A percentile compares a stretch with the other conserved stretches of the same genome.
Evolutionary conservation across 495 filamentous ascomycete genomes (phyloP).

Genomic region (Pyronema omphalodes): DNA sequence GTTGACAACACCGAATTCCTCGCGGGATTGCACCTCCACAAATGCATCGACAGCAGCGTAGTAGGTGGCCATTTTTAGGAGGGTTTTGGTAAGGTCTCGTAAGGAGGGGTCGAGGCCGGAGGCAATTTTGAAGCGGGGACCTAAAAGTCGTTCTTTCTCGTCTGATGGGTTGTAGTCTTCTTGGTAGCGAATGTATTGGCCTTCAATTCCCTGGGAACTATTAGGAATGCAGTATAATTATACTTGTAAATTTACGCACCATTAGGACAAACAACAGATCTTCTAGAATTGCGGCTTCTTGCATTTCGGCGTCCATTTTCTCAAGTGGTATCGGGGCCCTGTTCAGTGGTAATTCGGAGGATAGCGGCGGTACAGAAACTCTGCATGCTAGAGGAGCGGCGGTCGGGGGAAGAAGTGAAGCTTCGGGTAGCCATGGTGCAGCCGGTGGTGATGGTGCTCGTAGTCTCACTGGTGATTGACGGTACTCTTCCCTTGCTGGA

Average conservation of each 20-base stretch:
- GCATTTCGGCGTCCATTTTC: conserved; percentile 53
- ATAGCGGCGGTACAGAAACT: conserved; percentile 65
- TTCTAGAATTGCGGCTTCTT: conserved; percentile 73
- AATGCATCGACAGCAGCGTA: conserved; percentile 81
- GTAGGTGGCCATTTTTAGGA: conserved; percentile 91
- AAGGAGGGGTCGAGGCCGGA: conserved; percentile 79
- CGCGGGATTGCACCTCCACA: conserved; percentile 78
- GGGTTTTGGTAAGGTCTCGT: conserved; percentile 65
- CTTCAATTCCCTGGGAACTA: conserved; percentile 53
- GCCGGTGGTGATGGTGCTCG: not conserved
- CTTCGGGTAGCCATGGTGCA: conserved; percentile 66
- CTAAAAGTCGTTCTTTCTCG: conserved; percentile 70
- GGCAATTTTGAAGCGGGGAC: conserved; percentile 60
- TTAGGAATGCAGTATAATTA: not conserved
- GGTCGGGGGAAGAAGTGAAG: conserved; percentile 60
- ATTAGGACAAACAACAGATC: conserved; percentile 90
- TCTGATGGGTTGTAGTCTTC: conserved; percentile 60
- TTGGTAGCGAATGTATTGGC: conserved; percentile 79
- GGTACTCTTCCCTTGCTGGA: conserved; percentile 40
- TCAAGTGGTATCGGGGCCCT: conserved; percentile 55
- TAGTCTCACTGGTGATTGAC: conserved; percentile 3
- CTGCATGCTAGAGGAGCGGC: conserved; percentile 75
- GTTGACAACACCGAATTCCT: conserved; percentile 89
- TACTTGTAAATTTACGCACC: conserved; percentile 21
- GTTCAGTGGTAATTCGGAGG: conserved; percentile 48